Base-by-base conservation (phyloP, 805 yeast species). In the Myxozyma melibiosi region DNA sequence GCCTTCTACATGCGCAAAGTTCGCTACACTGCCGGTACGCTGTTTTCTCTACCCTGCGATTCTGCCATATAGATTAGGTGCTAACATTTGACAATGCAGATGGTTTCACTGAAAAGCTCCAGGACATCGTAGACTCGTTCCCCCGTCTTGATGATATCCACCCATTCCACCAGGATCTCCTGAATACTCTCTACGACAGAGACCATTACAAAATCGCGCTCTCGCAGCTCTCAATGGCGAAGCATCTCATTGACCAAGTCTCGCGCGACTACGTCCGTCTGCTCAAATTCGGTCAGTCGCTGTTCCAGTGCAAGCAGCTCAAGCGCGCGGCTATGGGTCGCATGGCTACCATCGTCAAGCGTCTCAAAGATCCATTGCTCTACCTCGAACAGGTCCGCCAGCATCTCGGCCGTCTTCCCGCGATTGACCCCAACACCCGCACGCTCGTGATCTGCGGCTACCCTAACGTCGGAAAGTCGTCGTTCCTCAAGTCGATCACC, bases 281-380 rank as follows among this genome's bases (percentile, higher is more conserved):
- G 67, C 80, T 94, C 71, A 94, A 94, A 78, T 94, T 91, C 70
- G 99, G 99, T 68, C 99, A 94, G 79, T 91, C 97, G 41, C 78
- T 94, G 63, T 94, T 90, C 77, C 99, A 95, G 79, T 94, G 99
- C 82, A 94, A 94, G 77, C 99, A 94, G 78, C 84, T 94, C 73
- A 94, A 94, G 76, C 83, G 97, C 71, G 99, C 99, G 66, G 99
- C 98, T 31, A 78, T 94, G 68, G 99, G 99, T 80, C 88, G 99
- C 77, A 94, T 94, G 99, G 99, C 99, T 54, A 94, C 99, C 34
- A 90, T 94, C 69, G 85, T 85, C 70, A 94, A 94, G 80, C 90
- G 95, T 67, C 81, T 94, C 71, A 94, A 92, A 76, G 99, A 94
- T 73, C 92, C 99, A 20, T 79, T 94, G 59, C 81, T 83, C 47